phyloP scores from a whole-genome alignment of 2,329 filamentous ascomycete genomes.

The Hymenoscyphus fructigenus region DNA sequence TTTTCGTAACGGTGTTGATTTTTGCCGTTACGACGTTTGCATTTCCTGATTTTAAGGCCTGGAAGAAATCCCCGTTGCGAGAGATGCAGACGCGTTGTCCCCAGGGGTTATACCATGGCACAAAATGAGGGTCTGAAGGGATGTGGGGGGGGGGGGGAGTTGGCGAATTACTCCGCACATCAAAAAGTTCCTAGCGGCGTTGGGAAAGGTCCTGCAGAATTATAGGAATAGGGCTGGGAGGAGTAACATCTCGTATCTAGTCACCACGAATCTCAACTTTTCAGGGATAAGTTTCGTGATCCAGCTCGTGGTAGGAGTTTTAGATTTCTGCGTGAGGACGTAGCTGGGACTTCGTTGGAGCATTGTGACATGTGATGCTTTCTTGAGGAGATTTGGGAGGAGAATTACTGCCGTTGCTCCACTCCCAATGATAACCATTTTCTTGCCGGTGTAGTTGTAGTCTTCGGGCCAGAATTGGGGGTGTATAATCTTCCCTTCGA shows the following conservation, averaged over 20 bases:
- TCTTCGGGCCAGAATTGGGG: constrained; percentile 73
- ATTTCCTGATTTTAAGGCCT: constrained; percentile 46
- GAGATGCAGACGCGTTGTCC: constrained; percentile 74
- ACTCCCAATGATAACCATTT: constrained; percentile 44
- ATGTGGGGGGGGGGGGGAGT: constrained; percentile 52
- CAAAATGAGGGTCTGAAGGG: constrained; percentile 61
- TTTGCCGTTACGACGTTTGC: constrained; percentile 50
- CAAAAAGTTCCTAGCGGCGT: constrained; percentile 48
- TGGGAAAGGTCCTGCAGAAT: constrained; percentile 54
- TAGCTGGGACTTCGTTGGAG: constrained; percentile 77
- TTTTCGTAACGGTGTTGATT: constrained; percentile 51
- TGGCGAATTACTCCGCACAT: constrained; percentile 43
- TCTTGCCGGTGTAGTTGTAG: constrained; percentile 60
- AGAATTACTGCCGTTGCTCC: constrained; percentile 80
- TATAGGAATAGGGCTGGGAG: constrained; percentile 49
- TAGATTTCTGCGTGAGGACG: constrained; percentile 49
- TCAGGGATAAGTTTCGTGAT: constrained; percentile 41
- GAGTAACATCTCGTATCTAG: constrained; percentile 34
- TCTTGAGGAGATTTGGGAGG: constrained; percentile 61
- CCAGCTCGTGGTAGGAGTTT: constrained; percentile 18
- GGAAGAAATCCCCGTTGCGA: constrained; percentile 56
- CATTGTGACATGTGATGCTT: constrained; percentile 70
- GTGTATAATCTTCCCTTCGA: constrained; percentile 60
- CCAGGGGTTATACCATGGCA: constrained; percentile 64
- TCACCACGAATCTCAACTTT: constrained; percentile 36